Percentiles rank a stretch among this genome's conserved stretches.
Evolutionary conservation across 2,329 filamentous ascomycete genomes (phyloP).

Genomic region (Penicillium sclerotiorum): DNA sequence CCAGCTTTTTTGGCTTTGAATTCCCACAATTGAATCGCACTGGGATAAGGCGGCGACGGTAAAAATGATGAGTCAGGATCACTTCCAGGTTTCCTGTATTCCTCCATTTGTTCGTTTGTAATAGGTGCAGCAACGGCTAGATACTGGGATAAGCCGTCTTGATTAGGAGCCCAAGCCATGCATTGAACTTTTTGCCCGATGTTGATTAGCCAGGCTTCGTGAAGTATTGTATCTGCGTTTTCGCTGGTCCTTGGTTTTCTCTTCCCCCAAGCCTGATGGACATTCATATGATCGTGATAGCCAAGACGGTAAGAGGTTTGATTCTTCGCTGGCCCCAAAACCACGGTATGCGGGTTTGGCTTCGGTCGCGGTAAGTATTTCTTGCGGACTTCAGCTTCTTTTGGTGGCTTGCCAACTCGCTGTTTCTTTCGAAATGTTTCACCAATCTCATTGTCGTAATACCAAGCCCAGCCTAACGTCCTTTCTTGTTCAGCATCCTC

Average conservation of each 20-base stretch:
- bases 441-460: constrained; percentile 46
- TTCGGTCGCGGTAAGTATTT: constrained; percentile 45
- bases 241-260: constrained; percentile 14
- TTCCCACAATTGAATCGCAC: constrained; percentile 62
- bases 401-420: constrained; percentile 33
- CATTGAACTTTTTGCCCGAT: constrained; percentile 57
- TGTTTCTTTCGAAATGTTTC: constrained; percentile 49
- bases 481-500: constrained; percentile 48
- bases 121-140: constrained; percentile 54
- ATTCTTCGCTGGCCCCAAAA: constrained; percentile 54
- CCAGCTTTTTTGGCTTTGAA: constrained; percentile 47
- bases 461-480: constrained; percentile 58
- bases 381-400: constrained; percentile 37
- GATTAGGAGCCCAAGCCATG: constrained; percentile 51
- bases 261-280: constrained; percentile 49
- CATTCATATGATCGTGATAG: constrained; percentile 46
- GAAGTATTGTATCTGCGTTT: constrained; percentile 24
- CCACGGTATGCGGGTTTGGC: constrained; percentile 43
- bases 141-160: constrained; percentile 55
- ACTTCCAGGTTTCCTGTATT: constrained; percentile 31
- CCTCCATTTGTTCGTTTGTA: constrained; percentile 38
- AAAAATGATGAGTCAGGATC: constrained; percentile 53
- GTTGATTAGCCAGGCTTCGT: constrained; percentile 59
- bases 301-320: constrained; percentile 49
- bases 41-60: constrained; percentile 51